Conservation (phyloP, 306 rosid genomes). For the Rosa rugosa region DNA sequence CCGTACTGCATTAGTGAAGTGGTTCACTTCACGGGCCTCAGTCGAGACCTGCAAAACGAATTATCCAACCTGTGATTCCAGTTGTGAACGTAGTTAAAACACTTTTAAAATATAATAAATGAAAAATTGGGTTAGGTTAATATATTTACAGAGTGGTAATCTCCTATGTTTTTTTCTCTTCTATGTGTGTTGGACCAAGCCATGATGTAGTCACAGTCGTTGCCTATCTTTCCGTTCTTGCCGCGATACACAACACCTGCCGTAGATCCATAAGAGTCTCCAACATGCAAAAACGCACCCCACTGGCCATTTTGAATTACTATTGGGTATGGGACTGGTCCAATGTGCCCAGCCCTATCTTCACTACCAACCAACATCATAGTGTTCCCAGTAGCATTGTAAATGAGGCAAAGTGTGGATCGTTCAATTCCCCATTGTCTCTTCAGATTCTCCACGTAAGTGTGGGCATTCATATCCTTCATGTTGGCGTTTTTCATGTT, state of each 20-base stretch:
- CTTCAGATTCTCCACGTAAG: slow-evolving; percentile 14
- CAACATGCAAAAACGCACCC: slow-evolving; percentile 17
- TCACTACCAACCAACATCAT: not conserved
- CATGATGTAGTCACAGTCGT: not conserved
- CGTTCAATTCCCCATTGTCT: not conserved
- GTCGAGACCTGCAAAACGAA: not conserved
- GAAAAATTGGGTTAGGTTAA: too few species aligned
- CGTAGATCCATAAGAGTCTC: not conserved
- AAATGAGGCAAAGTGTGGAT: not conserved
- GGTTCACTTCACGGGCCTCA: not conserved
- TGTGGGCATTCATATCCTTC: not conserved
- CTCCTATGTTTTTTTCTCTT: too few species aligned
- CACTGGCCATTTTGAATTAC: slow-evolving; percentile 15
- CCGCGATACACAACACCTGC: not conserved
- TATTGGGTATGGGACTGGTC: not conserved
- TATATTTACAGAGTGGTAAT: not conserved
- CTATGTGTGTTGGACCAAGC: not conserved
- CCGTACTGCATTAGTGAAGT: not conserved
- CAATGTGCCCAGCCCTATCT: not conserved
- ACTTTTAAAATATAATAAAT: too few species aligned
- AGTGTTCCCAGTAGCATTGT: slow-evolving; percentile 12
- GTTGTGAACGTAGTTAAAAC: not conserved
- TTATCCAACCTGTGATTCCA: not conserved
- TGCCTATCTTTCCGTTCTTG: accelerated
- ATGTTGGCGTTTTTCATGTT: not conserved